These are phyloP conservation scores for Ganoderma boninense DNA, from an alignment of 1,284 basidiomycete species.

Conservation along the genomic window DNA sequence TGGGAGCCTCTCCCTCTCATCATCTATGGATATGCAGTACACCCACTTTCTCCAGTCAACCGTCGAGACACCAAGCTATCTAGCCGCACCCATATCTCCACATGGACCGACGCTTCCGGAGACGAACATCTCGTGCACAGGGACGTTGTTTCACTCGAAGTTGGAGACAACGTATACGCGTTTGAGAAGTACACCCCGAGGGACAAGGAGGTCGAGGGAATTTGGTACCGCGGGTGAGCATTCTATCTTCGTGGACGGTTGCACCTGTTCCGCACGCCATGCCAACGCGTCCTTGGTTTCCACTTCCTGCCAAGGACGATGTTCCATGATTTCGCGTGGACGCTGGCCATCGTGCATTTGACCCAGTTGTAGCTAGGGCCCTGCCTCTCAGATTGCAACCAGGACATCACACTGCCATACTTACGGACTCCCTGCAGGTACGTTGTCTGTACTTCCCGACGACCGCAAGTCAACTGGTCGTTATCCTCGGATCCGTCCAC, in stretches of 20 bases:
- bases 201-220: slow-evolving; percentile 76
- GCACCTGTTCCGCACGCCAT: not conserved
- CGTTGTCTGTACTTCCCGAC: slow-evolving; percentile 84
- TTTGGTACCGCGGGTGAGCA: slow-evolving; percentile 91
- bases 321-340: not conserved
- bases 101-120: slow-evolving; percentile 72
- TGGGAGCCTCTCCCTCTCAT: slow-evolving; percentile 86
- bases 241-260: not conserved
- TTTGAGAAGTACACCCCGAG: slow-evolving; percentile 88
- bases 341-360: not conserved
- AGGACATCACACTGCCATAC: not conserved
- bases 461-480: slow-evolving; percentile 73
- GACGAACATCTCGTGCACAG: slow-evolving; percentile 72
- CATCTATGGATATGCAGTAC: slow-evolving; percentile 84
- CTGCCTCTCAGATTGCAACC: not conserved
- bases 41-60: slow-evolving; percentile 72
- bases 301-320: not conserved
- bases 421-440: slow-evolving; percentile 60
- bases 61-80: slow-evolving; percentile 77
- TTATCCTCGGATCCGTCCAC: slow-evolving; percentile 62
- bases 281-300: slow-evolving; percentile 6
- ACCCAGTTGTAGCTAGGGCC: not conserved
- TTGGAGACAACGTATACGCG: slow-evolving; percentile 97
- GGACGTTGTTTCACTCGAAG: slow-evolving; percentile 83
- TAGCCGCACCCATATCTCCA: slow-evolving; percentile 67